Conservation (phyloP, 176 grass and related monocot genomes). For the Oryza meridionalis region DNA sequence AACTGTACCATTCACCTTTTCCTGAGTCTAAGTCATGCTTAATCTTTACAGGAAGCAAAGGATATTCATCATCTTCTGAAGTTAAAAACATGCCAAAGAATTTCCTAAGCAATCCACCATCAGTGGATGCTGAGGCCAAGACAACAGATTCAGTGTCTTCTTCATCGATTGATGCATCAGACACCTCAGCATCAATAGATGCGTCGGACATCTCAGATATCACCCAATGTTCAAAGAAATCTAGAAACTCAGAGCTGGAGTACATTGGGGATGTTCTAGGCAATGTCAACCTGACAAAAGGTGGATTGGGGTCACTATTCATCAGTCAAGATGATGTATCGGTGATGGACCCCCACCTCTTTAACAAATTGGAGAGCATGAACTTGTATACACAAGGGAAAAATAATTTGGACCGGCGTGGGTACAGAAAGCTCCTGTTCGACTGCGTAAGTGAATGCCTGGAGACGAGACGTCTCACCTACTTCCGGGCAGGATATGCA, state of each 20-base stretch:
- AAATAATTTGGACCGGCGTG: constrained; percentile 20
- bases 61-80: constrained; percentile 46
- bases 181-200: constrained; percentile 43
- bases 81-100: constrained; percentile 42
- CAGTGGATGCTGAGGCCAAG: constrained; percentile 46
- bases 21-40: neutral
- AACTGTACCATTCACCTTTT: constrained; percentile 4
- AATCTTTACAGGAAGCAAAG: constrained; percentile 52
- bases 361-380: constrained; percentile 52
- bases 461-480: constrained; percentile 48
- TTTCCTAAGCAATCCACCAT: constrained; percentile 41
- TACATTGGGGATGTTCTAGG: constrained; percentile 65
- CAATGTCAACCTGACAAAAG: constrained; percentile 40
- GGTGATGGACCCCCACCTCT: constrained; percentile 55
- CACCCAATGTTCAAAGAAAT: constrained; percentile 40
- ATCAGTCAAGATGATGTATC: constrained; percentile 21
- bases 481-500: constrained; percentile 75
- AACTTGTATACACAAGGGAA: constrained; percentile 40
- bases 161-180: constrained; percentile 41
- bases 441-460: constrained; percentile 74
- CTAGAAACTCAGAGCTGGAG: constrained; percentile 44
- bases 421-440: constrained; percentile 56
- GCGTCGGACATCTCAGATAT: constrained; percentile 47
- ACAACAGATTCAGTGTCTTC: constrained; percentile 62
- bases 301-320: constrained; percentile 39